A percentile compares a stretch with the other conserved stretches of the same genome.
Evolutionary conservation across 176 grass and related monocot species (phyloP).

Genomic region (Triticum turgidum): DNA sequence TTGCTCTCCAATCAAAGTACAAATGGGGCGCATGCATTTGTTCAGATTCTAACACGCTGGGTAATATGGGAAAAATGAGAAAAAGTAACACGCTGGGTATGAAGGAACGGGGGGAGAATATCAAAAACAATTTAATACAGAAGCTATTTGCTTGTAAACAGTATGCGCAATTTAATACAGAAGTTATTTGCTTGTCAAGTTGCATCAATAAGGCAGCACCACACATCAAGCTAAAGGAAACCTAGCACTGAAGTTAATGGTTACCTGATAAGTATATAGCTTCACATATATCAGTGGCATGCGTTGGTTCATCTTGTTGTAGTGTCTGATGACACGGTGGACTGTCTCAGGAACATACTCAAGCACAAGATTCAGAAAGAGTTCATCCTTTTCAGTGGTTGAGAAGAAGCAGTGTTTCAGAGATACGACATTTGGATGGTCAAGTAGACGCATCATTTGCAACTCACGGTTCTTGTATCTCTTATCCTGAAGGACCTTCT

Average conservation of each 20-base stretch:
- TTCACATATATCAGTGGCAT: slow-evolving; percentile 81
- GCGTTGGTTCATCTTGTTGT: slow-evolving; percentile 76
- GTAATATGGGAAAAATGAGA: no score
- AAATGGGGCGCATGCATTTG: no score
- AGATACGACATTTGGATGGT: slow-evolving; percentile 74
- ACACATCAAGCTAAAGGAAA: not conserved
- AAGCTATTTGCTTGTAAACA: slow-evolving; percentile 10
- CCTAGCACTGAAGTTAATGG: not conserved
- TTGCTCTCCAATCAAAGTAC: no score
- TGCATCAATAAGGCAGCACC: not conserved
- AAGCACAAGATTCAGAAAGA: slow-evolving; percentile 69
- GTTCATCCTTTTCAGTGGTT: slow-evolving; percentile 72
- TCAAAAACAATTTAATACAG: not conserved
- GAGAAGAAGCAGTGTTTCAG: slow-evolving; percentile 82
- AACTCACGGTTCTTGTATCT: slow-evolving; percentile 77
- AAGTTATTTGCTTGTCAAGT: slow-evolving; percentile 4
- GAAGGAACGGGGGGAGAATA: no score
- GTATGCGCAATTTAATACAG: not conserved
- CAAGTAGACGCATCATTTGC: slow-evolving; percentile 72
- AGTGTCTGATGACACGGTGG: slow-evolving; percentile 70
- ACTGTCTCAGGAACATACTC: slow-evolving; percentile 80
- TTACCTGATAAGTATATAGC: slow-evolving; percentile 60
- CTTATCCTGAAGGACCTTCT: slow-evolving; percentile 85
- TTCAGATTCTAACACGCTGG: no score
- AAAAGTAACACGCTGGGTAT: no score